Evolutionary conservation across 148 eudicot species (phyloP), one percentile per base, ranked within the genome.

Genomic region (Rhododendron williamsianum): DNA sequence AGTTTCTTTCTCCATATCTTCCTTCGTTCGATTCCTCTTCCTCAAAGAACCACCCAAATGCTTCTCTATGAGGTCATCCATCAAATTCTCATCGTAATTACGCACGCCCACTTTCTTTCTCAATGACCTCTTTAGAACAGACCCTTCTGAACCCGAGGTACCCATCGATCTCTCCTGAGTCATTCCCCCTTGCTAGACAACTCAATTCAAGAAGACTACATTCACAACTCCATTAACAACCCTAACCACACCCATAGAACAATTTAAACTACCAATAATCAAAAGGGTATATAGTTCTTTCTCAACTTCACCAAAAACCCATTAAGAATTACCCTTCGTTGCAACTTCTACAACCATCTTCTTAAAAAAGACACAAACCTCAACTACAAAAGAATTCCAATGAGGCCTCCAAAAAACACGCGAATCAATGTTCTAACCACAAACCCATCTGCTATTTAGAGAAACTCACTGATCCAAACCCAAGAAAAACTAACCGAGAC

Each of bases 1-100:
- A 0, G 98, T 96, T 88, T 96, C 98, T 84, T 93, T 96, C 91
- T 96, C 95, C 89, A 94, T 81, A n/a, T 95, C 94, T 9, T 85
- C 85, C 91, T 84, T 90, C 0, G 97, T 94, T 60, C 93, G 90
- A 48, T 84, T 91, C 83, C 89, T 91, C 86, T 93, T 96, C 92
- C 86, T 94, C 86, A 89, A 85, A 4, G 94, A 88, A 79, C 87
- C 89, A 81, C 97, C 94, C 80, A 96, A 82, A 83, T 96, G 94
- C 69, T 89, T 89, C 82, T 93, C 99, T 80, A 96, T 90, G 21
- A 91, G 51, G 51, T 94, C 98, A 88, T 96, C 99, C 95, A 95
- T 95, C 89, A 93, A 90, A 80, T 91, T 91, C 89, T 96, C 99
- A 89, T 93, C 87, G 71, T 96, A 96, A 85, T 92, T 96, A 79